Base-by-base conservation (phyloP, 2,329 filamentous ascomycete species). In the Penicillium decumbens region DNA sequence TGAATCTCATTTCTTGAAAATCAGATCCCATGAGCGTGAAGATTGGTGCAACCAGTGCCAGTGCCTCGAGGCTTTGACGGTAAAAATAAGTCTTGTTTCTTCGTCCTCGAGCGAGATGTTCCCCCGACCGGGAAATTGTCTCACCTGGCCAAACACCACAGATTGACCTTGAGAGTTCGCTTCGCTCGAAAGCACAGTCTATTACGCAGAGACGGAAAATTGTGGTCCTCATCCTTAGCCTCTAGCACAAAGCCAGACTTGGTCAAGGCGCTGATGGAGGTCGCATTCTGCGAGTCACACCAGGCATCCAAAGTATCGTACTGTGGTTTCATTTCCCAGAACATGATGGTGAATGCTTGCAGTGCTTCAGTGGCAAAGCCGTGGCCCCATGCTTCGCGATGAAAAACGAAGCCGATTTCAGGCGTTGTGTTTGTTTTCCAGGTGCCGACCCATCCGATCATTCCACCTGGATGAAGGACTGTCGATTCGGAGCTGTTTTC, bases 321-420 rank as follows among this genome's bases (percentile, higher is more conserved):
- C 2, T 49, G 40, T 5, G 38, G 43, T 28, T 38, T 49, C 3
- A n/a, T 18, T 27, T 40, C 27, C 54, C 44, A 53, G 30, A 49
- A 54, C 9, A 56, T 4, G 12, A 45, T 41, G 4, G 48, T 3
- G 27, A 56, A 58, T 5, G 35, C 53, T n/a, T 12, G 28, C n/a
- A 58, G 20, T 4, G 53, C 55, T 28, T 58, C 55, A 1, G 46
- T 58, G 20, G 53, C 53, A 38, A 56, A 54, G 12, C 55, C 55
- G 6, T 45, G 13, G 6, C 53, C 55, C 55, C 55, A 58, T n/a
- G 50, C 43, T 4, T 35, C 28, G 15, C 44, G 53, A 49, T 58
- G 45, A 13, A 54, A 54, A 18, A 54, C 47, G n/a, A 52, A 50
- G 8, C 53, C 55, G 7, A 58, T 30, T 44, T 58, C 53, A 1